These are phyloP conservation scores for Tricholoma sp. DNA, from an alignment of 768 basidiomycete genomes.

Conservation along the genomic window DNA sequence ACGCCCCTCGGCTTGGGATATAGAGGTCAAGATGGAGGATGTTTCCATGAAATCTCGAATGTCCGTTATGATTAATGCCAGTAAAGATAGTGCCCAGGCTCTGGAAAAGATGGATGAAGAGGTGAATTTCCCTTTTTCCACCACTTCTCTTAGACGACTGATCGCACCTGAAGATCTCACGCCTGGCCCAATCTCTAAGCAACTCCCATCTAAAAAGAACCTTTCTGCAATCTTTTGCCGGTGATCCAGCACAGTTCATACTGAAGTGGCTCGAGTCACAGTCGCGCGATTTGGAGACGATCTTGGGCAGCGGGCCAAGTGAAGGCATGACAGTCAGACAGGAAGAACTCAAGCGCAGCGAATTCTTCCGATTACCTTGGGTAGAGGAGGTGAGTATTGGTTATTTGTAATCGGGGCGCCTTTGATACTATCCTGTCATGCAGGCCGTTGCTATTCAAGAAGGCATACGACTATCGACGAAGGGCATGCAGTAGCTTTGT, in stretches of 20 bases:
- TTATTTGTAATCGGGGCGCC: neutral
- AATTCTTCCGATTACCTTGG: constrained; percentile 91
- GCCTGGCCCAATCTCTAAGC: constrained; percentile 78
- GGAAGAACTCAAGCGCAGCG: constrained; percentile 83
- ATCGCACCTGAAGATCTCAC: constrained; percentile 22
- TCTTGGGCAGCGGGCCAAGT: constrained; percentile 82
- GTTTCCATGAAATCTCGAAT: constrained; percentile 65
- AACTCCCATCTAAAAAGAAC: constrained; percentile 84
- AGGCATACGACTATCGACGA: constrained; percentile 61
- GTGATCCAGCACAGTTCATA: constrained; percentile 75
- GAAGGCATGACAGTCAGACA: constrained; percentile 78
- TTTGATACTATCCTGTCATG: constrained; percentile 1
- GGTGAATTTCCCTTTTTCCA: constrained; percentile 34
- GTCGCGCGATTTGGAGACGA: constrained; percentile 82
- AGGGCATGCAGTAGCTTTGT: constrained; percentile 32
- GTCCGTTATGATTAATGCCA: constrained; percentile 62
- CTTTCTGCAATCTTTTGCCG: constrained; percentile 78
- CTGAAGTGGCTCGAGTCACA: constrained; percentile 91
- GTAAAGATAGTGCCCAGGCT: constrained; percentile 63
- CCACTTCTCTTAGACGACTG: neutral
- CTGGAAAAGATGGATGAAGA: constrained; percentile 82
- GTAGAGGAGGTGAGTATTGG: constrained; percentile 58
- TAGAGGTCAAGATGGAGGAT: constrained; percentile 88
- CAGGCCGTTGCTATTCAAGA: constrained; percentile 85
- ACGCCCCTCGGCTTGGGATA: constrained; percentile 74